Percentiles rank a stretch among this genome's conserved stretches.
phyloP scores from a whole-genome alignment of 2,329 filamentous ascomycete species.

The Macrophomina phaseolina region DNA sequence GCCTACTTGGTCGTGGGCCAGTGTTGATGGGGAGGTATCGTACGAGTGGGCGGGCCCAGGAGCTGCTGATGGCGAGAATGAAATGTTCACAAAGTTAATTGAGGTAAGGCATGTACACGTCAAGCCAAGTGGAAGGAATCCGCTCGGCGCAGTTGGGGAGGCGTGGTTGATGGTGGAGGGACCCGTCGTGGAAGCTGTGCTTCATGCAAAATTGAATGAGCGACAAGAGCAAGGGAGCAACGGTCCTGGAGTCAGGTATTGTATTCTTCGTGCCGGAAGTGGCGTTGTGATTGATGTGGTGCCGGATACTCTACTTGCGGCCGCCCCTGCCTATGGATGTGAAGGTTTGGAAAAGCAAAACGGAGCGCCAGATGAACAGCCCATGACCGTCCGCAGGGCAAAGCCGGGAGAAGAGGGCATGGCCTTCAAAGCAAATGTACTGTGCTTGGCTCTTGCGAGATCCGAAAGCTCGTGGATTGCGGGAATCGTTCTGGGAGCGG shows the following conservation, averaged over 20 bases:
- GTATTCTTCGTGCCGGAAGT: conserved; percentile 35
- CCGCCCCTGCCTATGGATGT: neutral
- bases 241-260: conserved; percentile 30
- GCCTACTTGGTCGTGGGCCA: conserved; percentile 43
- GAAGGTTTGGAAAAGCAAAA: neutral
- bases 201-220: conserved; percentile 30
- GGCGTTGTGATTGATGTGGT: conserved; percentile 36
- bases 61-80: neutral
- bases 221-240: neutral
- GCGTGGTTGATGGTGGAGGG: conserved; percentile 36
- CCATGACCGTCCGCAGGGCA: conserved; percentile 32
- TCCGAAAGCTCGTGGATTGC: conserved; percentile 35
- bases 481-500: conserved; percentile 38
- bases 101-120: conserved; percentile 19
- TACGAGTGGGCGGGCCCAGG: conserved; percentile 33
- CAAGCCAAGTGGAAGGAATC: conserved; percentile 35
- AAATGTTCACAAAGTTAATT: conserved; percentile 31
- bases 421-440: conserved; percentile 35
- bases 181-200: conserved; percentile 31
- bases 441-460: conserved; percentile 37
- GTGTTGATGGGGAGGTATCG: conserved; percentile 35
- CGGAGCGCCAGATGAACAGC: conserved; percentile 29
- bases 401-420: neutral
- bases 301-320: conserved; percentile 37
- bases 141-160: conserved; percentile 36